Conservation (phyloP, 805 yeast species). For the Yamadazyma laniorum region DNA sequence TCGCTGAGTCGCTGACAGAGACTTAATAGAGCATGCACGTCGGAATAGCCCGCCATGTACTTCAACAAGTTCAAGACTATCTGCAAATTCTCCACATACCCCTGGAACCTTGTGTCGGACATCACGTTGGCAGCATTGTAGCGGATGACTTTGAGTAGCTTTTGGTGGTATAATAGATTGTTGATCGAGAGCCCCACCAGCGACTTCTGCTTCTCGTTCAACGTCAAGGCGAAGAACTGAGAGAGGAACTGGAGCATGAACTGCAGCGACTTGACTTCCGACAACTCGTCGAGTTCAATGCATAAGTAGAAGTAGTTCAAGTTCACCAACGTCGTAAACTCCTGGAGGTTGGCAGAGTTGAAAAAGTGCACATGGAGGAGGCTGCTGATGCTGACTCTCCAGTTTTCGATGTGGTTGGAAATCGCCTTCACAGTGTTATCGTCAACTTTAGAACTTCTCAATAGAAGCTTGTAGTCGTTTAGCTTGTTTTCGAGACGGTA, state of each 20-base stretch:
- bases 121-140: conserved; percentile 17
- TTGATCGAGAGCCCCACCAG: conserved; percentile 19
- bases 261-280: conserved; percentile 37
- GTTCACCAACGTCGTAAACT: conserved; percentile 33
- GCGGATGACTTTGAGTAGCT: conserved; percentile 36
- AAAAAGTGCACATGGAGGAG: conserved; percentile 21
- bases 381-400: conserved; percentile 33
- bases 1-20: neutral
- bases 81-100: conserved; percentile 8
- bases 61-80: conserved; percentile 23
- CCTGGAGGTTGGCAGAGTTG: conserved; percentile 23
- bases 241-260: conserved; percentile 42
- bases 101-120: neutral
- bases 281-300: conserved; percentile 41
- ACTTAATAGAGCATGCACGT: neutral
- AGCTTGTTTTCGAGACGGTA: conserved; percentile 24
- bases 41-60: conserved; percentile 14
- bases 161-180: conserved; percentile 32
- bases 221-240: conserved; percentile 33
- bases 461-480: conserved; percentile 13
- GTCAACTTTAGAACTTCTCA: neutral
- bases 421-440: conserved; percentile 15
- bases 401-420: conserved; percentile 34
- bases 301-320: conserved; percentile 38
- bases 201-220: conserved; percentile 17